Base-by-base conservation (phyloP, 2,329 filamentous ascomycete genomes). In the Aspergillus unguis region DNA sequence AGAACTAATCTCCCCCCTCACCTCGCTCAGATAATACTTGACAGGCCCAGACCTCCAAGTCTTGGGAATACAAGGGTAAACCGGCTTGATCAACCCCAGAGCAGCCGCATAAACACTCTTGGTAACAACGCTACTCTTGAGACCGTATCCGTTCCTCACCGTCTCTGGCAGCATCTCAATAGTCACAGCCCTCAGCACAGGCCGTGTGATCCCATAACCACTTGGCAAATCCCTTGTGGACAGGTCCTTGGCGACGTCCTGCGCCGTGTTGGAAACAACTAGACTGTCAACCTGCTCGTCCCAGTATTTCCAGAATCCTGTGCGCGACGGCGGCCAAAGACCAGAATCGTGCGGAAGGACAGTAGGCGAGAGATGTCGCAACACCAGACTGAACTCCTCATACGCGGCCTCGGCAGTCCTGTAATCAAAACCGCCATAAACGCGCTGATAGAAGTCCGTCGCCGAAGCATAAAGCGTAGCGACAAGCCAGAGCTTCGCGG, bases 221-320 rank as follows among this genome's bases (percentile, higher is more conserved):
- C 62, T 53, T 0, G 68, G 67, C 38, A 70, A 55, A 11, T 64
- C 58, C 4, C 60, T 55, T n/a, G 60, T 46, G 6, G 61, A 45
- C 6, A 71, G 56, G 8, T 66, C 64, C 48, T 64, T 56, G 0
- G 65, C 68, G 26, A 71, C 64, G 6, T 57, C 53, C 10, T 66
- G 65, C 8, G 66, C 66, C 32, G 67, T 61, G 0, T 55, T 54
- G 1, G 66, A 66, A 4, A 70, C 67, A 4, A 54, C 58, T 45
- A 70, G 43, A 28, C 58, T 53, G 11, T 59, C 53, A 23, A 71
- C 54, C 52, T 66, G 64, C 6, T 64, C 60, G 29, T 71, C 68
- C 69, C 69, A 71, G 54, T 67, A 71, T n/a, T 51, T 58, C 69
- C 69, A 71, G 44, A 71, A 71, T 1, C 58, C 63, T 37, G 61